These are phyloP conservation scores for Aureobasidium sp. DNA, from an alignment of 2,329 filamentous ascomycete species.

Conservation along the genomic window DNA sequence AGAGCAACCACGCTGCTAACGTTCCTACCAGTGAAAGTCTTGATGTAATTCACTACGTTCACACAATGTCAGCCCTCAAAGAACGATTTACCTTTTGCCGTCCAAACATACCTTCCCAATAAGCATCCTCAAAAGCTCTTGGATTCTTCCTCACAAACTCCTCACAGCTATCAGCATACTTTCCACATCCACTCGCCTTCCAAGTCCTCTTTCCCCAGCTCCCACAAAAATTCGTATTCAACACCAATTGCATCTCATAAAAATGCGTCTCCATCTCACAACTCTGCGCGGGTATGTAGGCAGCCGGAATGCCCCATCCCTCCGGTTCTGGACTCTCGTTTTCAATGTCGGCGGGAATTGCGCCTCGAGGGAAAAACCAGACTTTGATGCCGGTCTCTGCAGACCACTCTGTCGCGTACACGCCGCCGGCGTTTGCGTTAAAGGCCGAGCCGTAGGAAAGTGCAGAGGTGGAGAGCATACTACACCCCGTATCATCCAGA, in stretches of 20 bases:
- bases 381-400: constrained; percentile 56
- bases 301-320: constrained; percentile 51
- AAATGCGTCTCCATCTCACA: constrained; percentile 68
- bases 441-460: constrained; percentile 38
- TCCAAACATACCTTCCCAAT: constrained; percentile 4
- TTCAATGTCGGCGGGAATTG: constrained; percentile 55
- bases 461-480: background rate
- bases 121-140: background rate
- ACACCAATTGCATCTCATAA: constrained; percentile 63
- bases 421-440: constrained; percentile 36
- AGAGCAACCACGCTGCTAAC: background rate
- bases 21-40: background rate
- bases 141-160: constrained; percentile 50
- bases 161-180: constrained; percentile 53
- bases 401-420: constrained; percentile 55
- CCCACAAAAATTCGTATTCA: constrained; percentile 78
- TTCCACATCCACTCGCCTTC: constrained; percentile 52
- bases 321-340: constrained; percentile 48
- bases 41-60: background rate
- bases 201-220: constrained; percentile 68
- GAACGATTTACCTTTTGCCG: too few relatives aligned
- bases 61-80: background rate
- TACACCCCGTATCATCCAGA: background rate
- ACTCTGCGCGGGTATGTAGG: constrained; percentile 52
- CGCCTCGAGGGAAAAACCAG: constrained; percentile 67